phyloP scores from a whole-genome alignment of 2,329 filamentous ascomycete species.

The Colletotrichum plurivorum region DNA sequence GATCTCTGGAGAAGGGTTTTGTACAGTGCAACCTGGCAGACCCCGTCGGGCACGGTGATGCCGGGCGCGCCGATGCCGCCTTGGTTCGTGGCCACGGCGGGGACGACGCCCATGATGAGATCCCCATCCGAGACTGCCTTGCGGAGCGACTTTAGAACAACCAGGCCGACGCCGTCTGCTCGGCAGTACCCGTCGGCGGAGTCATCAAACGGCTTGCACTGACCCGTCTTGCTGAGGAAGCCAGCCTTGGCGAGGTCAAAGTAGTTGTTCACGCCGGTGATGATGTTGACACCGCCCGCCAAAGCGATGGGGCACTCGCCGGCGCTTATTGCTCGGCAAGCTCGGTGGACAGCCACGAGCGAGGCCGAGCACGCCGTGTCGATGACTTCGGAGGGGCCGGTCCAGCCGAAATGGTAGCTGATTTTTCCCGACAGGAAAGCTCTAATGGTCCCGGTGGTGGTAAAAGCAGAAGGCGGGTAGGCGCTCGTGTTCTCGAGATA shows the following conservation, averaged over 20 bases:
- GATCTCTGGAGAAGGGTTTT: constrained; percentile 63
- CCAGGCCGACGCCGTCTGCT: constrained; percentile 60
- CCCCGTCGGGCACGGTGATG: constrained; percentile 44
- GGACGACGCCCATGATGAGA: constrained; percentile 57
- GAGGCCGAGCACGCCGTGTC: constrained; percentile 57
- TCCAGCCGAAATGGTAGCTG: constrained; percentile 53
- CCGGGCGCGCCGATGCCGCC: constrained; percentile 53
- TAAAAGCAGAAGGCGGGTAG: constrained; percentile 49
- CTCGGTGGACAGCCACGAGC: constrained; percentile 51
- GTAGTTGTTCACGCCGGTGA: constrained; percentile 41
- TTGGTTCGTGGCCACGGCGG: constrained; percentile 55
- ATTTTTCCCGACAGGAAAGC: constrained; percentile 52
- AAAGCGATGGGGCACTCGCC: constrained; percentile 53
- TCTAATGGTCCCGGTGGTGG: constrained; percentile 47
- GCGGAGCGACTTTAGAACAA: constrained; percentile 63
- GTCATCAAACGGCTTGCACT: constrained; percentile 51
- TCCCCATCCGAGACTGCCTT: constrained; percentile 63
- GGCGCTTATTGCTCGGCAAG: constrained; percentile 47
- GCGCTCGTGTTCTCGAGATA: constrained; percentile 57
- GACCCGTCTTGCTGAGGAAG: constrained; percentile 49
- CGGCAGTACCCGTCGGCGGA: constrained; percentile 63
- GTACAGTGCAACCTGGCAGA: constrained; percentile 53
- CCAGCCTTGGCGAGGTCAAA: constrained; percentile 42
- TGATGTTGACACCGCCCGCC: constrained; percentile 56
- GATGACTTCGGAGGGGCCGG: constrained; percentile 50